Base-by-base conservation (phyloP, 177 flowering plant species). In the Vitis hybrid region DNA sequence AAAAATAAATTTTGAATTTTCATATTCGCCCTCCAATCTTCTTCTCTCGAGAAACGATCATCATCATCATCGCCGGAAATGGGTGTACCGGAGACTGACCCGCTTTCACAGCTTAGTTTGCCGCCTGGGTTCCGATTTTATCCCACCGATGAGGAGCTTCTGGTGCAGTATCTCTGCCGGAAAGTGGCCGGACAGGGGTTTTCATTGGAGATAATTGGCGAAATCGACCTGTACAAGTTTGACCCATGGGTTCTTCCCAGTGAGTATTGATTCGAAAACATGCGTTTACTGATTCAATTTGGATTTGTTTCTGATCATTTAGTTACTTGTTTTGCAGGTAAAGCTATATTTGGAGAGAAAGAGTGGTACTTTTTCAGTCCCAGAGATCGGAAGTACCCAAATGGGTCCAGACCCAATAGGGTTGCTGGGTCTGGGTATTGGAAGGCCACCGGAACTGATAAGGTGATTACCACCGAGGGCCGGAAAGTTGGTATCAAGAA, bases 311-410 rank as follows among this genome's bases (percentile, higher is more conserved):
- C 4, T 15, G 11, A 20, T 14, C 38, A 10, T 38, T 59, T 3
- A 4, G 11, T 66, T 67, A 14, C 28, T 54, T 49, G 10, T 19
- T 33, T 57, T 68, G 3, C 80, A 86, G 91, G 85, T 51, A 89
- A 86, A 58, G 91, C 95, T 7, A 66, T 78, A n/a, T 89, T 90
- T 51, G 92, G 95, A 3, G 95, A 90, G 59, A 89, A 89, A 71
- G 97, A 91, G 61, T 91, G 97, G 97, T 91, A 91, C 59, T 91
- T 91, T 58, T 91, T 91, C 65, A 88, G 89, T 63, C 94, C 91
- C 0, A 79, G 97, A 59, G 97, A 91, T 58, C 38, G 97, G 67
- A 91, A 91, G 52, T 91, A 89, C 60, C 94, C 97, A 1, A 91
- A 87, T 70, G 97, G 97, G 24, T 87, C 91, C 1, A 62, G 97